A percentile compares a stretch with the other conserved stretches of the same genome.
Evolutionary conservation across 1,284 basidiomycete species (phyloP).

Genomic region (Boletus smithii): DNA sequence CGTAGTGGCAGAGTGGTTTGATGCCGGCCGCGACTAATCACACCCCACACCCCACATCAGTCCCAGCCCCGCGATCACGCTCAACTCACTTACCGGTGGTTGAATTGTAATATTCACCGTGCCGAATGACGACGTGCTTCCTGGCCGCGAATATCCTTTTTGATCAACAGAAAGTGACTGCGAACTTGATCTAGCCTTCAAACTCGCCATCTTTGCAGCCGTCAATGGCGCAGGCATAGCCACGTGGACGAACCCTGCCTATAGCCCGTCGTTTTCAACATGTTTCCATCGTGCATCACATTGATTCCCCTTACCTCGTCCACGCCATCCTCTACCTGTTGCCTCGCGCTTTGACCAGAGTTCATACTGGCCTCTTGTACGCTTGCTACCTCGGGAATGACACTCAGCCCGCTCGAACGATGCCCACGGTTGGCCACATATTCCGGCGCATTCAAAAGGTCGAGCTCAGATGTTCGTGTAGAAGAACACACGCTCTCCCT

Average conservation of each 20-base stretch:
- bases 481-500: constrained; percentile 32
- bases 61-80: not conserved
- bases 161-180: constrained; percentile 26
- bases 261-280: constrained; percentile 5
- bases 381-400: constrained; percentile 31
- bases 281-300: not conserved
- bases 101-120: constrained; percentile 35
- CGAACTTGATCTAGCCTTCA: constrained; percentile 20
- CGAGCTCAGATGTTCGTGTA: constrained; percentile 35
- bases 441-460: constrained; percentile 33
- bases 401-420: constrained; percentile 25
- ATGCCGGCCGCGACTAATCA: constrained; percentile 30
- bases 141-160: constrained; percentile 20
- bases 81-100: constrained; percentile 27
- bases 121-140: constrained; percentile 31
- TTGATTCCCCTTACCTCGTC: constrained; percentile 28
- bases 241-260: constrained; percentile 35
- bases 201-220: constrained; percentile 23
- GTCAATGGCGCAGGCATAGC: constrained; percentile 32
- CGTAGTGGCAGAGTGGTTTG: constrained; percentile 28
- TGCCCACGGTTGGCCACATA: constrained; percentile 15
- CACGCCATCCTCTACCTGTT: constrained; percentile 26
- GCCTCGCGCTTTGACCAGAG: constrained; percentile 11
- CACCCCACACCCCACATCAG: constrained; percentile 7
- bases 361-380: constrained; percentile 24